Percentiles rank a stretch among this genome's conserved stretches.
Conservation (phyloP, 2,329 filamentous ascomycete genomes). For the Colletotrichum costaricense region DNA sequence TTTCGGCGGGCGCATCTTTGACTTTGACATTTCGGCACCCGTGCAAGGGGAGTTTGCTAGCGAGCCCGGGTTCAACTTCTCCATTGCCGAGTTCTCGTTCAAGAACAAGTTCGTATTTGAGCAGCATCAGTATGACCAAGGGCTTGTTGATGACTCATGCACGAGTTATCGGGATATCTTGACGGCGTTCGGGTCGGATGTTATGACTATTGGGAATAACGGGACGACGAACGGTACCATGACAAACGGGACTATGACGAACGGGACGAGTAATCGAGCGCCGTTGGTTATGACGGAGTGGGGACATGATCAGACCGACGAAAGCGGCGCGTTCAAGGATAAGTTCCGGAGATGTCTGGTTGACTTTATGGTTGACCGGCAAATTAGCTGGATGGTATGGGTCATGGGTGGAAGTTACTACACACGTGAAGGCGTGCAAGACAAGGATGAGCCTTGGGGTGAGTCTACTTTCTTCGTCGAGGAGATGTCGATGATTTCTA, state of each 20-base stretch:
- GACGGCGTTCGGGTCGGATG: neutral
- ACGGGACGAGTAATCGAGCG: neutral
- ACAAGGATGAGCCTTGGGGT: slow-evolving; percentile 62
- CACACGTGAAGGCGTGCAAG: slow-evolving; percentile 54
- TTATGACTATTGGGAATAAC: neutral
- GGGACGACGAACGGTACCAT: neutral
- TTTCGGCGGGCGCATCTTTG: slow-evolving; percentile 46
- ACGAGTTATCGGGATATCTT: neutral
- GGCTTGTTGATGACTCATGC: slow-evolving; percentile 8
- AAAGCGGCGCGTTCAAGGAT: slow-evolving; percentile 26
- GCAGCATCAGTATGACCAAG: slow-evolving; percentile 51
- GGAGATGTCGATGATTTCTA: neutral
- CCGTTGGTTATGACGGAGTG: slow-evolving; percentile 32
- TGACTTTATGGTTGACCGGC: slow-evolving; percentile 47
- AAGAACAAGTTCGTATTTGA: slow-evolving; percentile 55
- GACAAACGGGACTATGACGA: neutral
- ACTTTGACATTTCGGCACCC: slow-evolving; percentile 43
- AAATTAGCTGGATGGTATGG: slow-evolving; percentile 59
- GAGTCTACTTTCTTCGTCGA: neutral
- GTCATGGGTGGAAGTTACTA: slow-evolving; percentile 62
- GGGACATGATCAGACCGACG: slow-evolving; percentile 27
- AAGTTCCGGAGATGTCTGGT: slow-evolving; percentile 57
- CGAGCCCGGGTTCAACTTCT: slow-evolving; percentile 26
- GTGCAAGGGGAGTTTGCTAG: slow-evolving; percentile 41
- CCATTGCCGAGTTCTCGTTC: slow-evolving; percentile 52